Percentiles rank a stretch among this genome's conserved stretches.
phyloP scores from a whole-genome alignment of 768 basidiomycete genomes.

The Leccinum rimulosum region DNA sequence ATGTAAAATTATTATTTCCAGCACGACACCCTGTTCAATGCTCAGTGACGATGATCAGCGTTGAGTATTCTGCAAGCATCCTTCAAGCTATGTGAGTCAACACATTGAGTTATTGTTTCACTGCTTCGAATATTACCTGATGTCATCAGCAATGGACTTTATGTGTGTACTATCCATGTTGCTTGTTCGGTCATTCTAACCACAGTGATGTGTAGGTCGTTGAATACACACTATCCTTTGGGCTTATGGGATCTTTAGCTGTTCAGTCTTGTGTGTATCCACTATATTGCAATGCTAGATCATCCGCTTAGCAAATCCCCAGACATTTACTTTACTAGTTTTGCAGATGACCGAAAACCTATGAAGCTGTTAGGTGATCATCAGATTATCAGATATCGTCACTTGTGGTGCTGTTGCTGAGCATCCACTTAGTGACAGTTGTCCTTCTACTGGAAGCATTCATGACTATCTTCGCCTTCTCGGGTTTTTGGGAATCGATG shows the following conservation, averaged over 20 bases:
- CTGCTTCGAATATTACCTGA: no score
- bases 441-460: conserved; percentile 17
- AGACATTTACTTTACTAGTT: conserved; percentile 21
- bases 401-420: neutral
- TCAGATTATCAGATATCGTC: neutral
- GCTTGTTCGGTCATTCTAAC: no score
- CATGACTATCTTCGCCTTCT: conserved; percentile 11
- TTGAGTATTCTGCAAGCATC: no score
- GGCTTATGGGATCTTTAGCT: conserved; percentile 7
- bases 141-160: no score
- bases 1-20: no score
- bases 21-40: no score
- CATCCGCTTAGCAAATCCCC: neutral
- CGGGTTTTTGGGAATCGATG: conserved; percentile 7
- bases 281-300: no score
- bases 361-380: conserved; percentile 18
- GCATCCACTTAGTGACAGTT: conserved; percentile 4
- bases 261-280: conserved; percentile 5
- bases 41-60: no score
- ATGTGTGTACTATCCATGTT: no score
- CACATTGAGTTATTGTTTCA: no score
- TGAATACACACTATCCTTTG: conserved; percentile 17
- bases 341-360: conserved; percentile 12
- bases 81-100: no score
- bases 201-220: conserved; percentile 3